Percentiles rank a stretch among this genome's conserved stretches.
phyloP scores from a whole-genome alignment of 23 red algal species.

The Chondrus crispus region DNA sequence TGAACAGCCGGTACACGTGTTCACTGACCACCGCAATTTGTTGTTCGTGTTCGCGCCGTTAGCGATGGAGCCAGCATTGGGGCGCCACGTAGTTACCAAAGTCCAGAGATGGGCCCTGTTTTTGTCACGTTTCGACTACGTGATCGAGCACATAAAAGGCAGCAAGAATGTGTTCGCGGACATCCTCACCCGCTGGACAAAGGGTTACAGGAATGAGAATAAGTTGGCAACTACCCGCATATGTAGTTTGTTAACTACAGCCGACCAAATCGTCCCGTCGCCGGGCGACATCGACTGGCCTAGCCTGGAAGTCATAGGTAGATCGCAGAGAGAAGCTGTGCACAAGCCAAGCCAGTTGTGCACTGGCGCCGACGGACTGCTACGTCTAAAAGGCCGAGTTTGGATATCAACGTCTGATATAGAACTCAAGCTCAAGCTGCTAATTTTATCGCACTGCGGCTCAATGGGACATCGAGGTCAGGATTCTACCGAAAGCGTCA shows the following conservation, averaged over 20 bases:
- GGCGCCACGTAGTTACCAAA: conserved; percentile 16
- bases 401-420: neutral
- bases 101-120: conserved; percentile 24
- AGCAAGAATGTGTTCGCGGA: conserved; percentile 6
- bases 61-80: neutral
- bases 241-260: neutral
- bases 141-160: conserved; percentile 24
- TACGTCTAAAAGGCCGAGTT: neutral
- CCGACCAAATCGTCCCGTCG: neutral
- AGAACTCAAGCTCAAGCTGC: neutral
- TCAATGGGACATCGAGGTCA: neutral
- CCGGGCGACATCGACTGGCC: neutral
- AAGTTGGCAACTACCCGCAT: neutral
- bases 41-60: neutral
- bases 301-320: neutral
- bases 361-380: neutral
- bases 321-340: neutral
- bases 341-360: neutral
- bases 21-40: conserved; percentile 35
- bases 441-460: neutral
- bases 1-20: neutral
- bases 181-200: neutral
- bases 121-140: conserved; percentile 25
- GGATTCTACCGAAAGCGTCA: neutral
- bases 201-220: neutral